Percentiles rank a stretch among this genome's conserved stretches.
Evolutionary conservation across 2,329 filamentous ascomycete species (phyloP).

Genomic region (Pestalotiopsis sp.): DNA sequence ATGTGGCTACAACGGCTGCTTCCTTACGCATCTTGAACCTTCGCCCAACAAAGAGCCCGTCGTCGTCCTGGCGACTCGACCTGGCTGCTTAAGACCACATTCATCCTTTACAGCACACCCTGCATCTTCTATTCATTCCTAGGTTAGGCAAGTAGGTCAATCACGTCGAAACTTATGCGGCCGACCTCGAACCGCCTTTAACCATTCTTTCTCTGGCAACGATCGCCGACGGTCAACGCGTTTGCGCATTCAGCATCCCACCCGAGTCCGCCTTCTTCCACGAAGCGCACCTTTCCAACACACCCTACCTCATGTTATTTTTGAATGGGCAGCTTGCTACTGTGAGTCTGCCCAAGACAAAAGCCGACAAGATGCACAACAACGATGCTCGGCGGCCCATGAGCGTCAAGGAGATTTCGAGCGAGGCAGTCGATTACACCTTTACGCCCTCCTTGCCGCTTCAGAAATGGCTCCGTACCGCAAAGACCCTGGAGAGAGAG

Average conservation of each 20-base stretch:
- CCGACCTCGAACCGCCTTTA: too few relatives aligned
- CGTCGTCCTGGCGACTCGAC: too few relatives aligned
- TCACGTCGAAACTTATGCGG: too few relatives aligned
- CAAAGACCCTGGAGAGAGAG: slow-evolving; percentile 80
- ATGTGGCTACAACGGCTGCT: too few relatives aligned
- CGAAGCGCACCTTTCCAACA: not conserved
- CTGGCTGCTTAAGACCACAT: too few relatives aligned
- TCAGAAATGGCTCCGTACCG: slow-evolving; percentile 80
- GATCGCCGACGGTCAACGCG: not conserved
- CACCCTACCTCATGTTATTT: slow-evolving; percentile 12
- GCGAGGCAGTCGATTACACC: slow-evolving; percentile 76
- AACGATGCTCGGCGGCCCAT: slow-evolving; percentile 55
- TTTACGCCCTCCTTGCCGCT: slow-evolving; percentile 79
- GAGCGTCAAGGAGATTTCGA: slow-evolving; percentile 76
- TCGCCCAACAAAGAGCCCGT: too few relatives aligned
- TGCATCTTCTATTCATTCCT: too few relatives aligned
- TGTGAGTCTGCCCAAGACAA: not conserved
- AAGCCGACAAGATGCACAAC: slow-evolving; percentile 10
- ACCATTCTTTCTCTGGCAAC: not conserved
- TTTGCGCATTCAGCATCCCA: not conserved
- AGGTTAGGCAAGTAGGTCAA: too few relatives aligned
- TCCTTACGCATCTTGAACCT: too few relatives aligned
- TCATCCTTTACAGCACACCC: too few relatives aligned
- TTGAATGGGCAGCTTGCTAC: slow-evolving; percentile 10
- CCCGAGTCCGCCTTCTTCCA: not conserved